Evolutionary conservation across 1,284 basidiomycete genomes (phyloP), one percentile per base, ranked within the genome.

Genomic region (Melampsora larici-populina): DNA sequence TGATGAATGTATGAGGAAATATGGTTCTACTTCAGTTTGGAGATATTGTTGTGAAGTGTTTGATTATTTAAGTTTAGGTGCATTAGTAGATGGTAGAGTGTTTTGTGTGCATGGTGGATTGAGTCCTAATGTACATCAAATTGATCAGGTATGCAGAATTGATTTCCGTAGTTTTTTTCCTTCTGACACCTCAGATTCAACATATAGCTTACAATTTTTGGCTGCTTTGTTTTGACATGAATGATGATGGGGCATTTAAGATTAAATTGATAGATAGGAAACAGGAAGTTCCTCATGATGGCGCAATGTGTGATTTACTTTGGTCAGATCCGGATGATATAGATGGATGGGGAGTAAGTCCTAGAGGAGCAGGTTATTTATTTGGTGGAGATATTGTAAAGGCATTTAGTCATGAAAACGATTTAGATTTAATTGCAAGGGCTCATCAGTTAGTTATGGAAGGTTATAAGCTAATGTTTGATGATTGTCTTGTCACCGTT

Each of bases 251-350:
- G 43, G 49, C 43, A 8, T 26, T 17, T 26, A 9, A 97, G 93
- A 98, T 99, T 82, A 91, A 96, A 64, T 88, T 90, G 58, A 96
- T 99, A 81, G 96, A 98, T 86, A 86, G 96, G 46, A 95, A 97
- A 85, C 94, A 98, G 85, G 96, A 99, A 84, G 97, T 99, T 15
- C 96, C 96, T n/a, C 97, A 99, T 84, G 96, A 99, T 83, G 96
- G 97, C 11, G 90, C 94, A 9, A 98, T 99, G 95, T 99, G 96
- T 83, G 97, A 99, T 85, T 86, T 99, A 7, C 87, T 99, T 26
- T 99, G 96, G 96, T 97, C 94, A 76, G 96, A 99, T 87, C 97
- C 96, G 49, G 96, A 99, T 83, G 94, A 97, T 81, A 95, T 96
- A 76, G 87, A 87, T 69, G 93, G 93, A 33, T 97, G 96, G 96